A percentile compares a stretch with the other conserved stretches of the same genome.
phyloP scores from a whole-genome alignment of 805 yeast species.

The Metschnikowia orientalis region DNA sequence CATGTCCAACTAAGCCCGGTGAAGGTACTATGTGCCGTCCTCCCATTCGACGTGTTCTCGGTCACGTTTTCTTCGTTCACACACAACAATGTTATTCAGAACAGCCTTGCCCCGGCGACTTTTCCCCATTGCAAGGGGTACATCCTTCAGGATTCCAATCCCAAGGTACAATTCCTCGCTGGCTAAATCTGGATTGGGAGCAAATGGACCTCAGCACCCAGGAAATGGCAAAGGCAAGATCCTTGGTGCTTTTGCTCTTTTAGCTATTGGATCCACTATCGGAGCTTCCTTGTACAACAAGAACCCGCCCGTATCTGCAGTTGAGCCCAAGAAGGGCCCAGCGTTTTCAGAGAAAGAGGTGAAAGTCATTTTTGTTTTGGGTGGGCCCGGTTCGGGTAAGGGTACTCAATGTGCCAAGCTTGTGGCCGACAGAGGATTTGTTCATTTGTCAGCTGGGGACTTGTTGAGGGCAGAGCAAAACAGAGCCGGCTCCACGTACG shows the following conservation, averaged over 20 bases:
- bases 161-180: no score
- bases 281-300: slow-evolving; percentile 41
- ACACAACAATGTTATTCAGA: no score
- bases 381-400: slow-evolving; percentile 98
- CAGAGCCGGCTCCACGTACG: slow-evolving; percentile 77
- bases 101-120: no score
- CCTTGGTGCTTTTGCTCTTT: slow-evolving; percentile 34
- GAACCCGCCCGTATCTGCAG: slow-evolving; percentile 39
- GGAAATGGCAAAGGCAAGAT: slow-evolving; percentile 22
- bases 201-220: slow-evolving; percentile 12
- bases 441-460: slow-evolving; percentile 95
- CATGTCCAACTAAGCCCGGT: no score
- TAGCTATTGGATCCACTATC: slow-evolving; percentile 49
- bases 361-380: slow-evolving; percentile 83
- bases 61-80: no score
- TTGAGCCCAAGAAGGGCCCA: slow-evolving; percentile 34
- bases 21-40: no score
- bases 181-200: no score
- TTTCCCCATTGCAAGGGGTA: no score
- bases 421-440: slow-evolving; percentile 74
- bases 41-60: no score
- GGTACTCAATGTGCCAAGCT: slow-evolving; percentile 93
- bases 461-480: slow-evolving; percentile 87
- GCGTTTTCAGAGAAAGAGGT: slow-evolving; percentile 64
- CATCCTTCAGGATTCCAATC: no score